Evolutionary conservation across 495 filamentous ascomycete genomes (phyloP).

Genomic region (Halenospora varia): DNA sequence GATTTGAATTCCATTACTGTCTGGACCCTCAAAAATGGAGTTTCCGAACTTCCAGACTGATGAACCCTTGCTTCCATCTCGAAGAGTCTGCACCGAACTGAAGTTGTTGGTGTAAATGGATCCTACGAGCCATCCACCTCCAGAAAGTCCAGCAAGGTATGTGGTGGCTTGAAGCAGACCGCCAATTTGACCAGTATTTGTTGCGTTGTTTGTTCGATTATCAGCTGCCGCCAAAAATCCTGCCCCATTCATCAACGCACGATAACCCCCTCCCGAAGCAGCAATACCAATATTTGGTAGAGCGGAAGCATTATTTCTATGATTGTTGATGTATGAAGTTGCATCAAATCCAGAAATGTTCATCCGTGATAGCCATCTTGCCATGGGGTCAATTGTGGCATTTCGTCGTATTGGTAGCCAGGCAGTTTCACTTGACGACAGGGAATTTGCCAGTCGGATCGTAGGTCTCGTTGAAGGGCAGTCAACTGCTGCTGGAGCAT

Average conservation of each 20-base stretch:
- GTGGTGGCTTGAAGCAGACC: slow-evolving; percentile 82
- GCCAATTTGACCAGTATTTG: slow-evolving; percentile 66
- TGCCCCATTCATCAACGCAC: slow-evolving; percentile 85
- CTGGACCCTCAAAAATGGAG: slow-evolving; percentile 69
- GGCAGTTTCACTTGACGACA: slow-evolving; percentile 64
- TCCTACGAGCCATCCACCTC: slow-evolving; percentile 84
- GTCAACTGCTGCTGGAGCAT: slow-evolving; percentile 47
- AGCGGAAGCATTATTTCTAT: slow-evolving; percentile 48
- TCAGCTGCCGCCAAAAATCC: slow-evolving; percentile 86
- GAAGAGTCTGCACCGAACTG: slow-evolving; percentile 62
- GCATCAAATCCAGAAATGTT: slow-evolving; percentile 77
- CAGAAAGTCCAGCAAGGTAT: slow-evolving; percentile 81
- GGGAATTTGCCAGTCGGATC: slow-evolving; percentile 44
- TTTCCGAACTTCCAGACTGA: slow-evolving; percentile 74
- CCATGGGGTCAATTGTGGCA: slow-evolving; percentile 30
- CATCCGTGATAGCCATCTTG: slow-evolving; percentile 60
- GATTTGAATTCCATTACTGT: slow-evolving; percentile 43
- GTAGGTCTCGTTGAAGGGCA: slow-evolving; percentile 47
- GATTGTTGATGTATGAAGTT: slow-evolving; percentile 56
- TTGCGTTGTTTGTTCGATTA: slow-evolving; percentile 63
- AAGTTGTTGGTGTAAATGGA: slow-evolving; percentile 91
- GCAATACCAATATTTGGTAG: slow-evolving; percentile 64
- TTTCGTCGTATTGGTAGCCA: slow-evolving; percentile 57
- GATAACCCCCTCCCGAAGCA: slow-evolving; percentile 70
- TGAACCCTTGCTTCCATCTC: slow-evolving; percentile 47